Conservation (phyloP, 2,329 filamentous ascomycete species). For the Septoria petroselini region DNA sequence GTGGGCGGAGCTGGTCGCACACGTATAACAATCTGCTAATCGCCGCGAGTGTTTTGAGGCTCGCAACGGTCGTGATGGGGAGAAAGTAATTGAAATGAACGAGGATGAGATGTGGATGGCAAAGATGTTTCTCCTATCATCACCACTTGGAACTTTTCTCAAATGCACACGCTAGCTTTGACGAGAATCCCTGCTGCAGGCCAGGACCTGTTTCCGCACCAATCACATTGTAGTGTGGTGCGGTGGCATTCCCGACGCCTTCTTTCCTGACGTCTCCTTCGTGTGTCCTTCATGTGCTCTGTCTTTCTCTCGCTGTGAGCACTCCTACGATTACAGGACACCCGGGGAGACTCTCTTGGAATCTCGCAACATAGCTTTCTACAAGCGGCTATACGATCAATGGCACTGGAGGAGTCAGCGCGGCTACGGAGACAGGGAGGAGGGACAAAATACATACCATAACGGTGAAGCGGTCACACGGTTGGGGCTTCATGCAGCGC, state of each 20-base stretch:
- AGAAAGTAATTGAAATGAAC: constrained; percentile 11
- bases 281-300: neutral
- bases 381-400: no score
- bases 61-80: constrained; percentile 1
- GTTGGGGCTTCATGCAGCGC: neutral
- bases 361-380: no score
- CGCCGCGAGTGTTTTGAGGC: neutral
- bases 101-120: constrained; percentile 2
- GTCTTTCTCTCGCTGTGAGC: neutral
- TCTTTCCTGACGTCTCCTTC: neutral
- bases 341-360: no score
- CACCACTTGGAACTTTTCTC: constrained; percentile 13
- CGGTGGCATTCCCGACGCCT: constrained; percentile 8
- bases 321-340: no score
- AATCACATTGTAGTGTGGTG: neutral
- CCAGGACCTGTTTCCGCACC: neutral
- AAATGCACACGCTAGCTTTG: constrained; percentile 6
- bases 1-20: neutral
- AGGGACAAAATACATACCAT: neutral
- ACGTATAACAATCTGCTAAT: constrained; percentile 2
- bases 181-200: neutral
- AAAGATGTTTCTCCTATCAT: constrained; percentile 8
- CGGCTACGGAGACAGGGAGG: neutral
- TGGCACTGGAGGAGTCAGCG: no score
- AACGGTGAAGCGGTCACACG: neutral